These are phyloP conservation scores for Lactifluus piperatus DNA, from an alignment of 768 basidiomycete species.

Conservation along the genomic window DNA sequence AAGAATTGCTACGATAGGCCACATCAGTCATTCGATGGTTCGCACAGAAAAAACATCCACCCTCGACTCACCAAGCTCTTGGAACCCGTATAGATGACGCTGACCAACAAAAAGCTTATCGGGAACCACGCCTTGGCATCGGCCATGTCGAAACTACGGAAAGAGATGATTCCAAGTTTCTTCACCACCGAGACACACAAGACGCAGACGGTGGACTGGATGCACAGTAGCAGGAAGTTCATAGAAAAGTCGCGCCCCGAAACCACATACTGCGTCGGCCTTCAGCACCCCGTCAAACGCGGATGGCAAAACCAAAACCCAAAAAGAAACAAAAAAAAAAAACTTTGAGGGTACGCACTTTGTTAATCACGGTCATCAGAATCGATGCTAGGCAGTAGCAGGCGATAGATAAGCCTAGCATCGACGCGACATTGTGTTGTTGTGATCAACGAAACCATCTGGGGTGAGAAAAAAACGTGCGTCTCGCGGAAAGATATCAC, in stretches of 20 bases:
- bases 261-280: conserved; percentile 68
- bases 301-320: too few relatives aligned
- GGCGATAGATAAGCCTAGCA: conserved; percentile 65
- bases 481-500: conserved; percentile 5
- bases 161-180: conserved; percentile 67
- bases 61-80: conserved; percentile 76
- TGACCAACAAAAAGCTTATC: conserved; percentile 84
- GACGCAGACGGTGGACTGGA: conserved; percentile 86
- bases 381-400: conserved; percentile 92
- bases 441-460: background rate
- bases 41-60: background rate
- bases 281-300: background rate
- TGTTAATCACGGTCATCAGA: conserved; percentile 95
- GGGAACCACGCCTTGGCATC: conserved; percentile 95
- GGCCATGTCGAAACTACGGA: conserved; percentile 70
- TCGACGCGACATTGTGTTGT: background rate
- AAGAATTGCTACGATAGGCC: conserved; percentile 71
- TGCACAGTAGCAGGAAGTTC: conserved; percentile 90
- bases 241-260: conserved; percentile 91
- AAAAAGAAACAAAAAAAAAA: background rate
- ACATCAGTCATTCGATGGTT: background rate
- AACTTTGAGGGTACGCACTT: conserved; percentile 42
- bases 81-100: conserved; percentile 95
- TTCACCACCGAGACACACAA: conserved; percentile 68
- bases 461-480: background rate